phyloP scores from a whole-genome alignment of 2,329 filamentous ascomycete species.

The Gnomoniopsis sp. region DNA sequence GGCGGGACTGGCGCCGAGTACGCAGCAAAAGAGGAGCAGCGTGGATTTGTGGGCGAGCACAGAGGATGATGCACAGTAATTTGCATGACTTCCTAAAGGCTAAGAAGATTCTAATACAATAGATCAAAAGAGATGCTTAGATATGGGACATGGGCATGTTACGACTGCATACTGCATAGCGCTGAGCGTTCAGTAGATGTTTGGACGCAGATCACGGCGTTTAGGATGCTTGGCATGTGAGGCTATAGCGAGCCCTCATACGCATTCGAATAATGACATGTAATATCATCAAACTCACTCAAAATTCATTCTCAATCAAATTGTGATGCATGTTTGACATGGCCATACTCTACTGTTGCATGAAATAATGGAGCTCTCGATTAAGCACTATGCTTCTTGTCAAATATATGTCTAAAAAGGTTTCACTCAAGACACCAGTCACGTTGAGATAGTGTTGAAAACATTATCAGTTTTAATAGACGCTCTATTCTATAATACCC shows the following conservation, averaged over 20 bases:
- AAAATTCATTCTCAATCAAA: too few species aligned
- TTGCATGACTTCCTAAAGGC: background rate
- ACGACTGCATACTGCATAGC: background rate
- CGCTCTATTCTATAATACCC: too few species aligned
- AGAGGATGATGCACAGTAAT: background rate
- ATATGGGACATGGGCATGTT: background rate
- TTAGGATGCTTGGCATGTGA: background rate
- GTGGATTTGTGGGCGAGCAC: constrained; percentile 25
- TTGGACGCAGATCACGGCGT: background rate
- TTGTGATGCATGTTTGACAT: too few species aligned
- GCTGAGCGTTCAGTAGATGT: background rate
- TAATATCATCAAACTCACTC: too few species aligned
- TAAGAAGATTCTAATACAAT: background rate
- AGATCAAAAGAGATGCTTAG: background rate
- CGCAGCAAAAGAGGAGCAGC: constrained; percentile 27
- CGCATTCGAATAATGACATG: too few species aligned
- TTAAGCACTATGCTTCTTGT: too few species aligned
- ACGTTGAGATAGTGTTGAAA: too few species aligned
- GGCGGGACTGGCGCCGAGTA: constrained; percentile 32
- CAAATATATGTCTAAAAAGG: too few species aligned
- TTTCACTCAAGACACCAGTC: too few species aligned
- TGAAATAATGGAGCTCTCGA: too few species aligned
- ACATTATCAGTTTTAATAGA: too few species aligned
- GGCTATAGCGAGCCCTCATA: background rate
- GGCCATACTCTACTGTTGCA: too few species aligned